These are phyloP conservation scores for Boletus speciosus DNA, from an alignment of 768 basidiomycete genomes.

Conservation along the genomic window DNA sequence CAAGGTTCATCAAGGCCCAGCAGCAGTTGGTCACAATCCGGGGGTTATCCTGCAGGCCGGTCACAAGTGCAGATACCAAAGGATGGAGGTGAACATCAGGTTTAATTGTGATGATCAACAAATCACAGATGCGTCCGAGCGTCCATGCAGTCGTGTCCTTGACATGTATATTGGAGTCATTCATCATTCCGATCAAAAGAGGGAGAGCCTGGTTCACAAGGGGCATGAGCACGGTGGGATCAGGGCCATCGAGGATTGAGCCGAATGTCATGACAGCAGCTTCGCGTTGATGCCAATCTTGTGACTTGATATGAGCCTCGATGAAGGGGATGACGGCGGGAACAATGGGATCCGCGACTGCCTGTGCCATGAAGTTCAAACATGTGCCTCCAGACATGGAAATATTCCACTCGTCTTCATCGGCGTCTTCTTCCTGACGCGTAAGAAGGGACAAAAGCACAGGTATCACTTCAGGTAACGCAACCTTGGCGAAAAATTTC, in stretches of 20 bases:
- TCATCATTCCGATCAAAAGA: constrained; percentile 94
- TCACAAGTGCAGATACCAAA: constrained; percentile 78
- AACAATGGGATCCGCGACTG: constrained; percentile 88
- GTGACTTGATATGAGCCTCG: constrained; percentile 87
- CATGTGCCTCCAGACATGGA: constrained; percentile 97
- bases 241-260: constrained; percentile 95
- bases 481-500: constrained; percentile 90
- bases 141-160: constrained; percentile 99
- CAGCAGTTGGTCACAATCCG: constrained; percentile 92
- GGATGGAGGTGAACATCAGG: constrained; percentile 84
- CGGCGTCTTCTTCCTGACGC: constrained; percentile 93
- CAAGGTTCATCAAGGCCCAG: constrained; percentile 94
- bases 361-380: constrained; percentile 81
- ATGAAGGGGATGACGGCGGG: constrained; percentile 96
- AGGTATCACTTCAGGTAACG: constrained; percentile 91
- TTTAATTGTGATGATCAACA: constrained; percentile 81
- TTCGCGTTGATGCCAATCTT: constrained; percentile 94
- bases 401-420: constrained; percentile 98
- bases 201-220: constrained; percentile 93
- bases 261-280: constrained; percentile 99
- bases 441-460: constrained; percentile 86
- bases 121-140: constrained; percentile 89
- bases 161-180: constrained; percentile 77
- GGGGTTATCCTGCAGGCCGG: constrained; percentile 74
- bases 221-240: constrained; percentile 80